phyloP scores from a whole-genome alignment of 495 filamentous ascomycete species.

The Penicillium antarcticum region DNA sequence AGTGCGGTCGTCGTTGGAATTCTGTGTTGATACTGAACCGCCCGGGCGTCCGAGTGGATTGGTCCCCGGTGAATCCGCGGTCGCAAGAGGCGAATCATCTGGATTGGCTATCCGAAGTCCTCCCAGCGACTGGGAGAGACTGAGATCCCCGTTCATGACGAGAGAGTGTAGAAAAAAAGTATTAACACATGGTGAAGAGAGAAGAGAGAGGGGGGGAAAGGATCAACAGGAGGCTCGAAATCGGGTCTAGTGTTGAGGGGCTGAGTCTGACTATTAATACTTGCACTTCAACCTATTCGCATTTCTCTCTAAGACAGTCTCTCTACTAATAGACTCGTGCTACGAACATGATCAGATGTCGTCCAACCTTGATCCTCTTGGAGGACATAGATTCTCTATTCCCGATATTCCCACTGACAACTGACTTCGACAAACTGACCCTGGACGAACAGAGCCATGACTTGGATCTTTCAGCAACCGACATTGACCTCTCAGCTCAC shows the following conservation, averaged over 20 bases:
- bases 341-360: conserved; percentile 52
- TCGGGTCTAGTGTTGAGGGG: conserved; percentile 22
- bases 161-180: conserved; percentile 28
- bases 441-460: conserved; percentile 16
- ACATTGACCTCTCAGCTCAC: neutral
- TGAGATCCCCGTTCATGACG: conserved; percentile 87
- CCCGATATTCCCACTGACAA: conserved; percentile 13
- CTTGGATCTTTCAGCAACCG: neutral
- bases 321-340: conserved; percentile 5
- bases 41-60: conserved; percentile 22
- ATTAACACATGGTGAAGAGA: conserved; percentile 26
- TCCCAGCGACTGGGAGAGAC: conserved; percentile 87
- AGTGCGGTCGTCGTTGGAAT: conserved; percentile 14
- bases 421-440: conserved; percentile 16
- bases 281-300: conserved; percentile 4
- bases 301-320: neutral
- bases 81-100: conserved; percentile 67
- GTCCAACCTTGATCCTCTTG: conserved; percentile 50
- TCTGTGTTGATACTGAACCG: conserved; percentile 27
- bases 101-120: conserved; percentile 97
- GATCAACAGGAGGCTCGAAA: conserved; percentile 29
- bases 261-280: conserved; percentile 13
- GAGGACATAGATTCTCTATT: conserved; percentile 41
- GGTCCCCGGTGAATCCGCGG: conserved; percentile 22
- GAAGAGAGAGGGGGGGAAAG: conserved; percentile 11